A percentile compares a stretch with the other conserved stretches of the same genome.
Conservation (phyloP, 2,329 filamentous ascomycete species). For the Pseudocercospora eumusae region DNA sequence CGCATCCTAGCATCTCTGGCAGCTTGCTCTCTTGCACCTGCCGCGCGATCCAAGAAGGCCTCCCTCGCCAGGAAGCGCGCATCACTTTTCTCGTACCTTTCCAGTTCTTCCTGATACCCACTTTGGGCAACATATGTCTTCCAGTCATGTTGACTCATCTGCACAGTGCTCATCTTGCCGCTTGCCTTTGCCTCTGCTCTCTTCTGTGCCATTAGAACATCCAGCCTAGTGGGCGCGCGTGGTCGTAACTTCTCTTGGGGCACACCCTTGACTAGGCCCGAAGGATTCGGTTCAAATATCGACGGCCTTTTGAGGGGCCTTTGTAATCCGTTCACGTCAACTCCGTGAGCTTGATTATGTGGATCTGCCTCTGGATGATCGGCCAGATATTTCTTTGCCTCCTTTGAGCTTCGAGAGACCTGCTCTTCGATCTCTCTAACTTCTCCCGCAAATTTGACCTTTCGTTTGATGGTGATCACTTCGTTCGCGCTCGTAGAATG, state of each 20-base stretch:
- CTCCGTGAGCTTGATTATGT: constrained; percentile 31
- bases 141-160: constrained; percentile 67
- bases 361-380: constrained; percentile 43
- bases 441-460: constrained; percentile 60
- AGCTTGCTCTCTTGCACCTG: constrained; percentile 58
- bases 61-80: constrained; percentile 62
- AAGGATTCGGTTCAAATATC: constrained; percentile 55
- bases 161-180: constrained; percentile 66
- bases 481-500: constrained; percentile 41
- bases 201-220: constrained; percentile 38
- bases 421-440: constrained; percentile 56
- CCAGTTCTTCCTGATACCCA: constrained; percentile 62
- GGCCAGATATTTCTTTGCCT: constrained; percentile 55
- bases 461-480: constrained; percentile 57
- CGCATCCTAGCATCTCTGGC: constrained; percentile 54
- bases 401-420: constrained; percentile 56
- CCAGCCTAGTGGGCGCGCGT: constrained; percentile 36
- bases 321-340: constrained; percentile 38
- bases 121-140: constrained; percentile 62
- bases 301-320: constrained; percentile 50
- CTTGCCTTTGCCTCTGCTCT: constrained; percentile 43
- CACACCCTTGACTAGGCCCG: constrained; percentile 49
- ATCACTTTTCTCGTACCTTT: constrained; percentile 62
- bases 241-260: constrained; percentile 47
- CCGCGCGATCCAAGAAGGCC: constrained; percentile 63